These are phyloP conservation scores for Stagonosporopsis cucurbitacearum DNA, from an alignment of 2,329 filamentous ascomycete genomes.

Conservation along the genomic window DNA sequence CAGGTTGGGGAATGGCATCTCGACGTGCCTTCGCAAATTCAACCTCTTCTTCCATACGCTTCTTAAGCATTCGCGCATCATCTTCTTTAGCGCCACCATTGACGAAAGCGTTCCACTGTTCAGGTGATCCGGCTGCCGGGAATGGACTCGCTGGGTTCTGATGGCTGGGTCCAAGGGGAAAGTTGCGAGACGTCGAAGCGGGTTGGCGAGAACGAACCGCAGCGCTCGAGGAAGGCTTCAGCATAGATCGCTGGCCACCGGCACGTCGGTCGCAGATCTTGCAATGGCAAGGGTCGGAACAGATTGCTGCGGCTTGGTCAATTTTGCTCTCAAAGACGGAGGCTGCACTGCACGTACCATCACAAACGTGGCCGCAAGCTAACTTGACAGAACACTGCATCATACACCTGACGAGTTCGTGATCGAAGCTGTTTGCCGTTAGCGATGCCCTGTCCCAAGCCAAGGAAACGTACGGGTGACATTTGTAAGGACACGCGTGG, in stretches of 20 bases:
- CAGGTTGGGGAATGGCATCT: neutral
- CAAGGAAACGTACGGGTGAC: conserved; percentile 38
- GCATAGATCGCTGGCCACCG: conserved; percentile 32
- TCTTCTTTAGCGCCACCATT: conserved; percentile 30
- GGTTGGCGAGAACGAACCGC: neutral
- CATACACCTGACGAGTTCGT: conserved; percentile 41
- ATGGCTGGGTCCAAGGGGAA: conserved; percentile 10
- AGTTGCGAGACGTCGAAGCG: conserved; percentile 1
- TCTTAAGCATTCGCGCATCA: conserved; percentile 25
- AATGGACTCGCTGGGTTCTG: conserved; percentile 5
- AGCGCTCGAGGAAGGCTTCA: conserved; percentile 28
- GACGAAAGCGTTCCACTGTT: conserved; percentile 26
- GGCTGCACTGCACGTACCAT: conserved; percentile 9
- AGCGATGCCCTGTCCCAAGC: neutral
- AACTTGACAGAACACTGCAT: conserved; percentile 28
- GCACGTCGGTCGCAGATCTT: conserved; percentile 32
- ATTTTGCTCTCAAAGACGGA: neutral
- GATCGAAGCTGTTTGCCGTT: conserved; percentile 30
- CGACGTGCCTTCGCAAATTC: conserved; percentile 16
- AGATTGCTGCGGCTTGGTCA: conserved; percentile 20
- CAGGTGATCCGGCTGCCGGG: neutral
- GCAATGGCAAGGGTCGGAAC: conserved; percentile 42
- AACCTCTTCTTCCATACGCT: conserved; percentile 22
- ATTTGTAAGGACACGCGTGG: conserved; percentile 43
- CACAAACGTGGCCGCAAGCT: conserved; percentile 40